Evolutionary conservation across 345 rosid species (phyloP), one percentile per base, ranked within the genome.

Genomic region (Reutealis trisperma): DNA sequence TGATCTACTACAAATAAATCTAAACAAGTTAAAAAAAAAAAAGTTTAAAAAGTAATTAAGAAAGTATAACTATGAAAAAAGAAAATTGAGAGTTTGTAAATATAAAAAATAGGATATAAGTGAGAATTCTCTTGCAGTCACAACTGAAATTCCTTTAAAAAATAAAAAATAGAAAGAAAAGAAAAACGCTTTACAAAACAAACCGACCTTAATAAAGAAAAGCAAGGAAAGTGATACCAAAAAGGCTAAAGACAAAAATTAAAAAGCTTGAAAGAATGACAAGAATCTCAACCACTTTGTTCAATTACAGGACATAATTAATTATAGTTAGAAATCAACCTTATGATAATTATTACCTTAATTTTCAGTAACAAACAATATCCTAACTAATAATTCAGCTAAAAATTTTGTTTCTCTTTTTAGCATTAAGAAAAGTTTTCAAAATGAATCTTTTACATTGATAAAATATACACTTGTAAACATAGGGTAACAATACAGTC

Each of bases 271-370:
- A 37, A 64, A 64, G 68, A 18, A 64, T 64, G n/a, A 21, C 47
- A 34, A 4, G 14, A 34, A 64, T 64, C 68, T 55, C n/a, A 55
- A 64, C 21, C n/a, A 24, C 47, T 32, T 64, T 64, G 8, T 15
- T 64, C 5, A 41, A 24, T 64, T 64, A 34, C 16, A 15, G 6
- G 8, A 24, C 14, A 5, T 61, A 11, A n/a, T 61, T 44, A 45
- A 22, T 73, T 61, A n/a, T 42, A 16, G 67, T 37, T 15, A 57
- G 63, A 54, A 54, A 25, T 70, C 74, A 55, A 71, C 30, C 22
- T 52, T 10, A 37, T 37, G n/a, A 54, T 54, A 15, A 70, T 70
- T 30, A 2, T 16, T 16, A 51, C 45, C 30, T 70, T 1, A 70
- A 51, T 18, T 19, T 8, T 21, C 5, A 4, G 7, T 21, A 37